A percentile compares a stretch with the other conserved stretches of the same genome.
These are phyloP conservation scores for Pseudoperonospora humuli DNA, from an alignment of 352 stramenopile genomes.

Conservation along the genomic window DNA sequence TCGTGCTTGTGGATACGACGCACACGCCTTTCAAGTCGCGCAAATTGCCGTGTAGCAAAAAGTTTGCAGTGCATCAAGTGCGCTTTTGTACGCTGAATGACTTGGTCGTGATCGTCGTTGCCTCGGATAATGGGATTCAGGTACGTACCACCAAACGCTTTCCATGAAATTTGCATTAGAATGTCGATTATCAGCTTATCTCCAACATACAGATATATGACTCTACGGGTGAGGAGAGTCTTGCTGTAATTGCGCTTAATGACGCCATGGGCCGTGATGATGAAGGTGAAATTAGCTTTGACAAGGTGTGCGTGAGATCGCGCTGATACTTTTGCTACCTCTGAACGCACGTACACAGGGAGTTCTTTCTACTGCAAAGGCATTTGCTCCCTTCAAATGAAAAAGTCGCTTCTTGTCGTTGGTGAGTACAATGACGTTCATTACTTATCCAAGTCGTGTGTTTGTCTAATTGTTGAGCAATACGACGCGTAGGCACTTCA, in stretches of 20 bases:
- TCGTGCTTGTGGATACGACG: conserved; percentile 34
- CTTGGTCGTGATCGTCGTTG: conserved; percentile 49
- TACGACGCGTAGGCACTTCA: conserved; percentile 34
- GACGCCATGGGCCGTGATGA: conserved; percentile 30
- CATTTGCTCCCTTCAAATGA: conserved; percentile 49
- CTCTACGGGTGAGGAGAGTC: conserved; percentile 36
- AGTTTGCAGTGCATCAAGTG: conserved; percentile 54
- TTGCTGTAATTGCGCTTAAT: conserved; percentile 55
- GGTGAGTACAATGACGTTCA: too few relatives aligned
- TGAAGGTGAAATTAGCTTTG: conserved; percentile 27
- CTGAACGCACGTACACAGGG: conserved; percentile 14
- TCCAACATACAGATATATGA: conserved; percentile 71
- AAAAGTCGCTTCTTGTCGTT: conserved; percentile 22
- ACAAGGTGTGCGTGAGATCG: not conserved
- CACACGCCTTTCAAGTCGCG: conserved; percentile 31
- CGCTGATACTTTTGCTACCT: too few relatives aligned
- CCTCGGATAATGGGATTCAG: conserved; percentile 50
- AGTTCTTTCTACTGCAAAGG: conserved; percentile 48
- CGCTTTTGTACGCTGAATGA: conserved; percentile 44
- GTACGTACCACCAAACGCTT: too few relatives aligned
- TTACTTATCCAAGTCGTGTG: not conserved
- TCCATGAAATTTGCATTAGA: too few relatives aligned
- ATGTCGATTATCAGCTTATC: too few relatives aligned
- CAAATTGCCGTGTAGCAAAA: conserved; percentile 39
- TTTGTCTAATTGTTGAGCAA: not conserved